These are phyloP conservation scores for Chlorella variabilis DNA, from an alignment of 163 green algal genomes.

Conservation along the genomic window DNA sequence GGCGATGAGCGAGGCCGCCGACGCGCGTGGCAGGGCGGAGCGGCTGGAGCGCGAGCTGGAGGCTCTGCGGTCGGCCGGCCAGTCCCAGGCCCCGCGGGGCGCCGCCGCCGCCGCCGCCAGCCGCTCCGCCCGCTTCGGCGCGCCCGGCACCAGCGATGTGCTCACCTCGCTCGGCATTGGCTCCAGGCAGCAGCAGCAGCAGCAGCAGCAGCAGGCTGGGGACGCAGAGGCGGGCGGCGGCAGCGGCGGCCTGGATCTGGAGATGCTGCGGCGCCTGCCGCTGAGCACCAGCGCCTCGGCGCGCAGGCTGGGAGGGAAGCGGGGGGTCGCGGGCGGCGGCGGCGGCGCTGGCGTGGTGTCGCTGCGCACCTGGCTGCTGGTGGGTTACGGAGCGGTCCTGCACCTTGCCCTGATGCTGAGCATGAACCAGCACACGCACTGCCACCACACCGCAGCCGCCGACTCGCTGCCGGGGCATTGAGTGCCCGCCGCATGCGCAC, in stretches of 20 bases:
- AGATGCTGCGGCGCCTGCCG: conserved; percentile 23
- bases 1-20: not conserved
- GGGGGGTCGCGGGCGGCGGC: not conserved
- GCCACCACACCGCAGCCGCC: conserved; percentile 1
- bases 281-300: not conserved
- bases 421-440: conserved; percentile 21
- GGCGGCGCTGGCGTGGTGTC: not conserved
- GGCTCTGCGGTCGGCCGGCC: not conserved
- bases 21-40: not conserved
- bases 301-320: not conserved
- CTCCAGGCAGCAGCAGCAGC: not conserved
- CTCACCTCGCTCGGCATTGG: conserved; percentile 5
- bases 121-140: not conserved
- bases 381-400: conserved; percentile 18
- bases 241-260: not conserved
- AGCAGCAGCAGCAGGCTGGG: not conserved
- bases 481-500: too few species aligned
- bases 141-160: not conserved
- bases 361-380: conserved; percentile 6
- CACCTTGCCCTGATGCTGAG: conserved; percentile 19
- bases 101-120: not conserved
- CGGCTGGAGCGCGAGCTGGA: conserved; percentile 35
- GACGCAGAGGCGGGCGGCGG: not conserved
- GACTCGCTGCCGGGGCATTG: not conserved
- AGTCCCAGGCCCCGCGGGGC: not conserved